These are phyloP conservation scores for Colletotrichum aenigma DNA, from an alignment of 2,329 filamentous ascomycete species.

Conservation along the genomic window DNA sequence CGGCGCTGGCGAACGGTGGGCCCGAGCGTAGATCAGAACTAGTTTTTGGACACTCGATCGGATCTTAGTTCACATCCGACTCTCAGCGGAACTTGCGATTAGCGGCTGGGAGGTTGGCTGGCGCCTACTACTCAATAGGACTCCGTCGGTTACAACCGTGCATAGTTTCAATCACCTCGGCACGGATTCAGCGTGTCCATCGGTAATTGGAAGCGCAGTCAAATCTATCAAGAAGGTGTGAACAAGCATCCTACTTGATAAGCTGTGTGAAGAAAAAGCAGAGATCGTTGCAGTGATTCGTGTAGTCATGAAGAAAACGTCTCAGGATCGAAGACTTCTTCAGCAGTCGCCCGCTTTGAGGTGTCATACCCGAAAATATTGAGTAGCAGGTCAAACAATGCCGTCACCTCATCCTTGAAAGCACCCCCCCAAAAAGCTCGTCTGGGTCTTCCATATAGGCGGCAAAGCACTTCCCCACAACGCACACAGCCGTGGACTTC, in stretches of 20 bases:
- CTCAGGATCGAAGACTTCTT: rapidly evolving
- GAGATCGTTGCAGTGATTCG: rapidly evolving
- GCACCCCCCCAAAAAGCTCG: too few species aligned
- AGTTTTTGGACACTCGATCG: not conserved
- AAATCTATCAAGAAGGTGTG: not conserved
- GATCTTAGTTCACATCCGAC: not conserved
- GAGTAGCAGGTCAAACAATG: not conserved
- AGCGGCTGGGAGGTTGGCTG: not conserved
- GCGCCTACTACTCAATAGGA: not conserved
- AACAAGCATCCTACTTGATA: rapidly evolving
- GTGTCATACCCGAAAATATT: not conserved
- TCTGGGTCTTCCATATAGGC: rapidly evolving
- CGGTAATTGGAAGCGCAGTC: not conserved
- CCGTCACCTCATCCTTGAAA: not conserved
- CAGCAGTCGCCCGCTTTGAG: not conserved
- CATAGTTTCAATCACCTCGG: not conserved
- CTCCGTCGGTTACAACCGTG: not conserved
- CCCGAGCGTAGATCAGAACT: not conserved
- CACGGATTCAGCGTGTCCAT: not conserved
- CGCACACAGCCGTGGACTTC: not conserved
- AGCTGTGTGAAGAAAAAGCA: not conserved
- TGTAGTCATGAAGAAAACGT: not conserved
- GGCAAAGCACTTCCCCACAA: not conserved
- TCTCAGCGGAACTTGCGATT: not conserved
- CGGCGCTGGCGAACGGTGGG: not conserved